Evolutionary conservation across 768 basidiomycete species (phyloP), one percentile per base, ranked within the genome.

Genomic region (Phanerodontia chrysosporium): DNA sequence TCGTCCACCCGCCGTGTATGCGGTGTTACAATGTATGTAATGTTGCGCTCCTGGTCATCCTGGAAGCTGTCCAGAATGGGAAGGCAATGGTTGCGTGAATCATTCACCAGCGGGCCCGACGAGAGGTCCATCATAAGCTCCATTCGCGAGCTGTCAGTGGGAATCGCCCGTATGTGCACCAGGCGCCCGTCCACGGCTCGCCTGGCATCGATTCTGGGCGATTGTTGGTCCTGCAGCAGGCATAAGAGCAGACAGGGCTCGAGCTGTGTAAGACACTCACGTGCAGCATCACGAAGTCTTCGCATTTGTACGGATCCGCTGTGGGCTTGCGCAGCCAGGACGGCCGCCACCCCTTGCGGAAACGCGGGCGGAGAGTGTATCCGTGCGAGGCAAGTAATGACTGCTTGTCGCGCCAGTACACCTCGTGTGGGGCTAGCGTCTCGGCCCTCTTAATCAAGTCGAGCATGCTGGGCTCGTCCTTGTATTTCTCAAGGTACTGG

Each of bases 321-420:
- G 30, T 14, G 32, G 13, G 32, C 7, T 22, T 49, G 7, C 48
- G 49, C 2, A 35, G 25, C 73, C 73, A 73, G 0, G 70, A 72
- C 12, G 72, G 65, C 18, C 62, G 29, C 73, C 72, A 73, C 9
- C 60, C 45, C 0, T 60, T 66, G n/a, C 62, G 53, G 29, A 66
- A 69, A 0, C 73, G 65, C 2, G 66, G 68, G 14, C 69, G 66
- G n/a, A 74, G 65, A 0, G 42, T 24, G 16, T 68, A 70, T 0
- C 73, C 66, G 29, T 22, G 29, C 29, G 3, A 3, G 18, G 24
- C 49, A 3, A 51, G 49, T 6, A 51, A 32, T 4, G 10, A 29
- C 8, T 28, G 24, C 28, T 51, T 51, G 16, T 29, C 27, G 24
- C 9, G 3, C 49, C 49, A 51, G 24, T n/a, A n/a, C n/a, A n/a